phyloP scores from a whole-genome alignment of 306 rosid genomes.

The Acacia crassicarpa region DNA sequence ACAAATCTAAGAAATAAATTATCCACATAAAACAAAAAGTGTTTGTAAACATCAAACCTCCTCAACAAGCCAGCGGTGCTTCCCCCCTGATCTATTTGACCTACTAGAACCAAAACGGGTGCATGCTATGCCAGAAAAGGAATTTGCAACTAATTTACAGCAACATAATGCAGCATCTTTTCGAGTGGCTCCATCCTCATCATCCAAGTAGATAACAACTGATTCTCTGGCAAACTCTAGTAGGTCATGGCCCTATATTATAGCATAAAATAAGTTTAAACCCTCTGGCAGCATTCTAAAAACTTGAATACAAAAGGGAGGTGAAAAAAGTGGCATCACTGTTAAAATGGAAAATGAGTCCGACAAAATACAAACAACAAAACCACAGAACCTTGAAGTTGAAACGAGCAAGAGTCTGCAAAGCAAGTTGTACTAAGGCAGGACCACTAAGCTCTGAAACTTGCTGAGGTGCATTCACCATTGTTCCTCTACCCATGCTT shows the following conservation, averaged over 20 bases:
- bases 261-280: conserved; percentile 26
- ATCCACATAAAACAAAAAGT: not conserved
- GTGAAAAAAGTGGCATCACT: conserved; percentile 3
- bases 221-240: conserved; percentile 96
- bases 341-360: conserved; percentile 13
- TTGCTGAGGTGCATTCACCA: conserved; percentile 60
- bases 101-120: conserved; percentile 71
- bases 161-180: conserved; percentile 97
- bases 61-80: conserved; percentile 76
- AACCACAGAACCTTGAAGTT: conserved; percentile 79
- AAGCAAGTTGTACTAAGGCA: conserved; percentile 83
- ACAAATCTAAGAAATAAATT: not conserved
- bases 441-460: conserved; percentile 78
- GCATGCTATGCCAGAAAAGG: conserved; percentile 65
- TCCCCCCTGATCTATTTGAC: conserved; percentile 77
- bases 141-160: conserved; percentile 84
- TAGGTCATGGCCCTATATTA: conserved; percentile 87
- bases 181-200: conserved; percentile 88
- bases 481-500: conserved; percentile 60
- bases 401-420: conserved; percentile 92
- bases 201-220: conserved; percentile 90
- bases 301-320: conserved; percentile 13
- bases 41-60: conserved; percentile 62
- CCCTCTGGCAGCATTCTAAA: conserved; percentile 16
- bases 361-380: conserved; percentile 16